Conservation (phyloP, 345 rosid species). For the Lumnitzera littorea region DNA sequence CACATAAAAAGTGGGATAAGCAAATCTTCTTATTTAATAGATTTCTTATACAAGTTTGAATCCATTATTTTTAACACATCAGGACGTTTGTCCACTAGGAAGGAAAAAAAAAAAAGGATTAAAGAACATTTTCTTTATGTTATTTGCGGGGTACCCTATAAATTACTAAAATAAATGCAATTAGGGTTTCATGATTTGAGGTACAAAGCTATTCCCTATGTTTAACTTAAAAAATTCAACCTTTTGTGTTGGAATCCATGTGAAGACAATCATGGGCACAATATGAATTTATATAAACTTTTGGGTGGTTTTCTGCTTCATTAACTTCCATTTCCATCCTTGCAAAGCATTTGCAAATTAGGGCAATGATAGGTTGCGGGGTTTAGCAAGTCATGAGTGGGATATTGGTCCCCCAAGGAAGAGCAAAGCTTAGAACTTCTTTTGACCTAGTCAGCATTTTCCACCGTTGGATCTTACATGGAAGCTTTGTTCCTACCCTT, state of each 20-base stretch:
- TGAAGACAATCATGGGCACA: constrained; percentile 33
- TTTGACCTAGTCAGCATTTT: constrained; percentile 15
- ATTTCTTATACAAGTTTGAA: too few species aligned
- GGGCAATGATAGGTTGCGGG: neutral
- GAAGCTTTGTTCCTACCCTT: neutral
- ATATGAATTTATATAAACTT: neutral
- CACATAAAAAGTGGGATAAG: too few species aligned
- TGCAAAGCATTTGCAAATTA: neutral
- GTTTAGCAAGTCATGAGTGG: constrained; percentile 18
- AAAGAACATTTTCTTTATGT: too few species aligned
- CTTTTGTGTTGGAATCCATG: constrained; percentile 35
- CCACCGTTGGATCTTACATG: constrained; percentile 16
- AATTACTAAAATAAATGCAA: constrained; percentile 3
- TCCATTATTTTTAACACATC: too few species aligned
- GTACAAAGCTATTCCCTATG: constrained; percentile 7
- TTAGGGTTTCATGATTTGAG: constrained; percentile 4
- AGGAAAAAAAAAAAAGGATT: too few species aligned
- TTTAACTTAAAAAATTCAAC: constrained; percentile 8
- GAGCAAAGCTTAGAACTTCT: constrained; percentile 11
- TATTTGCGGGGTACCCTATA: neutral
- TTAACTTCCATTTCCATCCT: neutral
- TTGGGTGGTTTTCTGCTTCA: neutral
- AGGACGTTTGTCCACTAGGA: too few species aligned
- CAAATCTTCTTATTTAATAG: too few species aligned
- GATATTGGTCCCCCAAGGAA: constrained; percentile 25